phyloP scores from a whole-genome alignment of 306 rosid species.

The Fagus crenata region DNA sequence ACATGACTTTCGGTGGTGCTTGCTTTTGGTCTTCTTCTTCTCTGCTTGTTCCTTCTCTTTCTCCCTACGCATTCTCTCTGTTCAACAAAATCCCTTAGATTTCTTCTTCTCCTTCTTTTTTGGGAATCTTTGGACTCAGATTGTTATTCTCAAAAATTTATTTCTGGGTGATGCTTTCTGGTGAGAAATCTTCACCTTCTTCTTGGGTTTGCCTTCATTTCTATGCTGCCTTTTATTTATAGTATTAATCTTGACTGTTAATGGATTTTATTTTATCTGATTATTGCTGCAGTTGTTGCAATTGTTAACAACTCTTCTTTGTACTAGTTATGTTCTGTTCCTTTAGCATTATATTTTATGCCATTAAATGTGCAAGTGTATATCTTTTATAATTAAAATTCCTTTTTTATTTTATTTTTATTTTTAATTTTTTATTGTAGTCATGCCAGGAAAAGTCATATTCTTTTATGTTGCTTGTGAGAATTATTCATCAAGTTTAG shows the following conservation, averaged over 20 bases:
- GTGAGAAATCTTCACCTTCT: constrained; percentile 3
- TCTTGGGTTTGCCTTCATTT: background rate
- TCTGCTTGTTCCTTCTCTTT: background rate
- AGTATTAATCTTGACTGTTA: background rate
- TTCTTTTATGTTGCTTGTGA: background rate
- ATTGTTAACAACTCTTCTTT: background rate
- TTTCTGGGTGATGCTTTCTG: constrained; percentile 14
- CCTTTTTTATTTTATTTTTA: background rate
- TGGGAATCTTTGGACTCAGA: background rate
- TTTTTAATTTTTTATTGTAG: no score
- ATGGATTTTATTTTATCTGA: background rate
- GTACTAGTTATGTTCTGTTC: background rate
- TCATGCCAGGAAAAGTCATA: background rate
- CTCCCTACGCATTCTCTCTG: constrained; percentile 11
- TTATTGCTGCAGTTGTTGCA: background rate
- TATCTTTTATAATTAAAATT: background rate
- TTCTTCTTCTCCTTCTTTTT: constrained; percentile 11
- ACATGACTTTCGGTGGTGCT: constrained; percentile 22
- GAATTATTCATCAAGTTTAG: background rate
- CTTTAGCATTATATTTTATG: background rate
- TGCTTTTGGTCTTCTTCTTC: background rate
- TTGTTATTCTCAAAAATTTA: background rate
- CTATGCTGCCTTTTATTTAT: background rate
- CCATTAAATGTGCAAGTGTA: background rate
- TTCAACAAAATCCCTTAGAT: background rate